Base-by-base conservation (phyloP, 2,329 filamentous ascomycete genomes). In the Fusarium mangiferae region DNA sequence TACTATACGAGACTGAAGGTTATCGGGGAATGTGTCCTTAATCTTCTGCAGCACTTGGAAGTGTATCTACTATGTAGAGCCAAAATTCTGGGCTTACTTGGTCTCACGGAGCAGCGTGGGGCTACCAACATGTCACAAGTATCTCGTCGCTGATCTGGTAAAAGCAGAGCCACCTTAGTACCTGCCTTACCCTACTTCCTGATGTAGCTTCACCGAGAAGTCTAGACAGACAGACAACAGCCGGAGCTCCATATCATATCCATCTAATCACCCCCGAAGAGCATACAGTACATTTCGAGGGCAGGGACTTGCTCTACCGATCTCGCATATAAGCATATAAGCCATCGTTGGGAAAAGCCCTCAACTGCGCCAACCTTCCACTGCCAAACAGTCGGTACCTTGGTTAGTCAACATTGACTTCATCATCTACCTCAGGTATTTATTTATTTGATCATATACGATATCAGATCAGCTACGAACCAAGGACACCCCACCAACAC, bases 21-120 rank as follows among this genome's bases (percentile, higher is more conserved):
- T 41, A 18, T 18, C 28, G 22, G 24, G 24, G 20, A 18, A n/a
- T 7, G 15, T 22, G 17, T 39, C 7, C 33, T 24, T 28, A n/a
- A 39, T 15, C 15, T 28, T 39, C 20, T 28, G 9, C 9, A 24
- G n/a, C 11, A 28, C 26, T 41, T 55, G 36, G 36, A 42, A 18
- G 18, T 22, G 14, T 26, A 26, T 26, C 49, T 36, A 33, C 33
- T 33, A 33, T 33, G 33, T 33, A 26, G 49, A 22, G 24, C 18
- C n/a, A 22, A 22, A 20, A 24, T 42, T 28, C 22, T 20, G 24
- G 15, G 10, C 33, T 33, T 33, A 42, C 60, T 22, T 52, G 39
- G 51, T 20, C 38, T 73, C 35, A 66, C 41, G 36, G 48, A n/a
- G 20, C 22, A 38, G n/a, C 56, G 72, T 66, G 59, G 72, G 63